phyloP scores from a whole-genome alignment of 1,284 basidiomycete species.

The Microbotryomycetes sp. region DNA sequence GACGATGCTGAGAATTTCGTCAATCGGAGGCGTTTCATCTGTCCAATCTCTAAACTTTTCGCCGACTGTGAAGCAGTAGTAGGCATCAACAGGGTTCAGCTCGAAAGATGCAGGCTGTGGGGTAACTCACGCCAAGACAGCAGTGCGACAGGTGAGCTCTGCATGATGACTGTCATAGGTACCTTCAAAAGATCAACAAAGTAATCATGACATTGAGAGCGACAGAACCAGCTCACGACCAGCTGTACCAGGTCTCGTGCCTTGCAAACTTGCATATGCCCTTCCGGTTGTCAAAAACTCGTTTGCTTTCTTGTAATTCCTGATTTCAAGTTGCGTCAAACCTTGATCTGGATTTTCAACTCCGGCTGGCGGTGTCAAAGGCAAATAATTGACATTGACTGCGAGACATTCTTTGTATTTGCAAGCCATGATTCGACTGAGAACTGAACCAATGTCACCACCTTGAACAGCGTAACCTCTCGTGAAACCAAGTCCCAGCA shows the following conservation, averaged over 20 bases:
- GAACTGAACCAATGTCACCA: slow-evolving; percentile 26
- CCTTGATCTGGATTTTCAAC: slow-evolving; percentile 4
- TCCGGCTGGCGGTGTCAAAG: slow-evolving; percentile 7
- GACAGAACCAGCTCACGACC: slow-evolving; percentile 19
- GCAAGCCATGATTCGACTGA: slow-evolving; percentile 18
- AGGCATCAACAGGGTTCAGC: not conserved
- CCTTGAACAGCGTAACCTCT: slow-evolving; percentile 39
- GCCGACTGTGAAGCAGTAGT: slow-evolving; percentile 40
- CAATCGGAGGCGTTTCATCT: slow-evolving; percentile 36
- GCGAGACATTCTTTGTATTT: slow-evolving; percentile 15
- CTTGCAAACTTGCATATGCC: slow-evolving; percentile 32
- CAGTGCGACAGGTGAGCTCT: slow-evolving; percentile 42
- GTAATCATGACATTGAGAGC: slow-evolving; percentile 4
- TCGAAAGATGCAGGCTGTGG: no score
- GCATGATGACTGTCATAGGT: slow-evolving; percentile 33
- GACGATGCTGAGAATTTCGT: slow-evolving; percentile 41
- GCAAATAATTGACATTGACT: slow-evolving; percentile 29
- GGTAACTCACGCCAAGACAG: slow-evolving; percentile 42
- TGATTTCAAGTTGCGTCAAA: slow-evolving; percentile 15
- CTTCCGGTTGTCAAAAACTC: slow-evolving; percentile 11
- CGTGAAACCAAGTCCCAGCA: slow-evolving; percentile 42
- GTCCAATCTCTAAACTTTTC: slow-evolving; percentile 46
- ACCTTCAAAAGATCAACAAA: not conserved
- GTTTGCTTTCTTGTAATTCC: slow-evolving; percentile 2
- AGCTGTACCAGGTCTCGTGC: slow-evolving; percentile 44